Evolutionary conservation across 108 stramenopile species (phyloP), one percentile per base, ranked within the genome.

Genomic region (Schizochytrium sp.): DNA sequence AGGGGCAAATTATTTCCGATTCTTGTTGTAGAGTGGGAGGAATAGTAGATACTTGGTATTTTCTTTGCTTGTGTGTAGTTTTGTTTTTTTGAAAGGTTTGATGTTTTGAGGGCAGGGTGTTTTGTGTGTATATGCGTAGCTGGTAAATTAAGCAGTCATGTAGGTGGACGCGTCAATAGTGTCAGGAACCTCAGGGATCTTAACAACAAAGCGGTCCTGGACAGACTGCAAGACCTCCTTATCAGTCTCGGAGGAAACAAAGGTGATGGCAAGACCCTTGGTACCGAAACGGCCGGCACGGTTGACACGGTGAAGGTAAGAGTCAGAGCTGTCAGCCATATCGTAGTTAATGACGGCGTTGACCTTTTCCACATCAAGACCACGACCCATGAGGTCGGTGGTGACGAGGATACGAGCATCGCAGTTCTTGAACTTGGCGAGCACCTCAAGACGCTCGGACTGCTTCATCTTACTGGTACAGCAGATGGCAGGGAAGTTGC

Each of bases 281-380:
- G 99, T 99, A 59, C 99, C 99, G 91, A 99, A 99, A 64, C 99
- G 96, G 73, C 98, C 98, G 55, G 98, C 98, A 89, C 99, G 97
- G 56, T 98, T 97, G 57, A 98, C 98, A 72, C 99, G 96, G 92
- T 99, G 99, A 87, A 99, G 94, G 93, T 98, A 99, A 90, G 97
- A 97, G 94, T 99, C 98, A 49, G 96, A 95, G 59, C 41, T 57
- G 91, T 96, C 97, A 50, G 99, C 98, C 93, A 99, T 98, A 90
- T 99, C 99, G 92, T 99, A 99, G 94, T 99, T 99, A 93, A 99
- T 96, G 72, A 99, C 99, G 69, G 98, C 97, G 93, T 99, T 99
- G 87, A 99, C 98, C 87, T 98, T 97, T 92, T 99, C 98, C 93
- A 99, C 98, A 95, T 99, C 99, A 90, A 99, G 98, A 89, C 99